A percentile compares a stretch with the other conserved stretches of the same genome.
Evolutionary conservation across 768 basidiomycete genomes (phyloP).

Genomic region (Phallus indusiatus): DNA sequence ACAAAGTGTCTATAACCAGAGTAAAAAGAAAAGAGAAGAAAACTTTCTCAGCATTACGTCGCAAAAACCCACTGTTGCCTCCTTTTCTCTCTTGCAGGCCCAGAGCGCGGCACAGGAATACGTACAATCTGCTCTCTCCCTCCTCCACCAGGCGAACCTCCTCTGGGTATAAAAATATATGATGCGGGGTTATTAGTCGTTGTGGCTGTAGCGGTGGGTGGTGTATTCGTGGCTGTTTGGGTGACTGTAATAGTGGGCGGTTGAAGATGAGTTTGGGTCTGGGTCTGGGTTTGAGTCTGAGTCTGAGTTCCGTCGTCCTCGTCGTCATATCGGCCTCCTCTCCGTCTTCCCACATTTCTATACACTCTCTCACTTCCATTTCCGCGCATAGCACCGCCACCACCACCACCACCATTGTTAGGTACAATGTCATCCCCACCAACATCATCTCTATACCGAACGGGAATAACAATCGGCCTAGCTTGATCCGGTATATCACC

Average conservation of each 20-base stretch:
- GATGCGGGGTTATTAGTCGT: not conserved
- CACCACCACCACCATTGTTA: not conserved
- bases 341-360: not conserved
- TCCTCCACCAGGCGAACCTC: not conserved
- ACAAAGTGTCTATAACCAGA: too few species aligned
- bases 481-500: not conserved
- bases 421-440: not conserved
- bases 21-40: too few species aligned
- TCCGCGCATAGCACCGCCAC: not conserved
- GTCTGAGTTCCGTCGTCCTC: not conserved
- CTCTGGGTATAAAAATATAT: not conserved
- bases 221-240: not conserved
- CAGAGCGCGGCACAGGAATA: not conserved
- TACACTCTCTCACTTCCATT: not conserved
- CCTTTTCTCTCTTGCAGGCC: not conserved
- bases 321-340: not conserved
- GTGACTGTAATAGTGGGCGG: not conserved
- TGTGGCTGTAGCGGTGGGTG: not conserved
- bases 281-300: not conserved
- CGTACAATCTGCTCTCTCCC: not conserved
- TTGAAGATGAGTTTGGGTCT: not conserved
- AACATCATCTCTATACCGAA: not conserved
- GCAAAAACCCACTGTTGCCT: not conserved
- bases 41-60: too few species aligned
- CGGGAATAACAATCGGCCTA: not conserved